Evolutionary conservation across 1,284 basidiomycete species (phyloP).

Genomic region (Ceratobasidium sp.): DNA sequence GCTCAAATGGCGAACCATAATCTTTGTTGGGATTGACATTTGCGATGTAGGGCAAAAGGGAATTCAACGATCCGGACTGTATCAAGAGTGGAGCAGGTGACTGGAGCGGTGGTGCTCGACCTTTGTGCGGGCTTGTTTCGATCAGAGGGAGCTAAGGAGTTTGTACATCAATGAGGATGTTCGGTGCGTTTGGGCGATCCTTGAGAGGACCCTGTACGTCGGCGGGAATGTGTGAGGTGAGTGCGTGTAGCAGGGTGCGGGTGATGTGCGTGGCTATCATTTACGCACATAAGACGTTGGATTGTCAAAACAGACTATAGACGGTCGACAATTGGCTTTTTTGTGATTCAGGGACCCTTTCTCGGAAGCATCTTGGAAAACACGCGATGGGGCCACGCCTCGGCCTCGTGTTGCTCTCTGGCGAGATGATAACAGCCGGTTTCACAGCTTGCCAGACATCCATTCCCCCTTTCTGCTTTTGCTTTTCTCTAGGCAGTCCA

Average conservation of each 20-base stretch:
- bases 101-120: too few relatives aligned
- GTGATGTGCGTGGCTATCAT: slow-evolving; percentile 35
- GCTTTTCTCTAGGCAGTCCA: slow-evolving; percentile 33
- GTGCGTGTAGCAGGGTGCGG: slow-evolving; percentile 32
- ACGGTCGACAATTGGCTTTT: slow-evolving; percentile 33
- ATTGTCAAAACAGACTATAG: slow-evolving; percentile 1
- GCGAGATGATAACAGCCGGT: slow-evolving; percentile 36
- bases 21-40: not conserved
- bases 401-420: slow-evolving; percentile 30
- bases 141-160: slow-evolving; percentile 13
- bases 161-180: slow-evolving; percentile 33
- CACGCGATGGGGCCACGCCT: slow-evolving; percentile 29
- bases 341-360: slow-evolving; percentile 6
- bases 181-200: slow-evolving; percentile 11
- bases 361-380: slow-evolving; percentile 32
- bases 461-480: slow-evolving; percentile 35
- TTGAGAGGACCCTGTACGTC: not conserved
- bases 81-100: not conserved
- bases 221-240: slow-evolving; percentile 11
- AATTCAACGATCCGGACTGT: not conserved
- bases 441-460: slow-evolving; percentile 25
- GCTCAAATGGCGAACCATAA: slow-evolving; percentile 10
- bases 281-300: slow-evolving; percentile 31
- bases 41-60: slow-evolving; percentile 8
- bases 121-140: slow-evolving; percentile 16